These are phyloP conservation scores for Aspergillus sp. DNA, from an alignment of 2,329 filamentous ascomycete genomes.

Conservation along the genomic window DNA sequence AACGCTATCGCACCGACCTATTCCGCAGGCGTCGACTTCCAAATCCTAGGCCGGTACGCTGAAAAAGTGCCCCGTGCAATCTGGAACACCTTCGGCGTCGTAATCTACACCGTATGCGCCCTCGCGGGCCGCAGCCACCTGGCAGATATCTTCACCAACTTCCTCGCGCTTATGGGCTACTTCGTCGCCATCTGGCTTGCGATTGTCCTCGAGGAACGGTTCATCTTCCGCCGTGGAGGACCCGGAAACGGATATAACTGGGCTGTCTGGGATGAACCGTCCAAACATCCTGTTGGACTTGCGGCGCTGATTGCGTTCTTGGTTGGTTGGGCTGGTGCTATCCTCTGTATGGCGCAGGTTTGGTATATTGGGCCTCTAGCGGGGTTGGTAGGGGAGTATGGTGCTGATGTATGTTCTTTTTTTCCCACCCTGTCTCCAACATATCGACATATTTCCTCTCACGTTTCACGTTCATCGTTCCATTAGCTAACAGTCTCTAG, in stretches of 20 bases:
- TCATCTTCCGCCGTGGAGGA: conserved; percentile 56
- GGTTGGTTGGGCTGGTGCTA: conserved; percentile 64
- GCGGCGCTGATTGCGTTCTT: conserved; percentile 63
- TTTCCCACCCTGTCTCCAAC: neutral
- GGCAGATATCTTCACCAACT: conserved; percentile 66
- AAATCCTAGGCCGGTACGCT: conserved; percentile 61
- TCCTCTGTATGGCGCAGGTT: conserved; percentile 68
- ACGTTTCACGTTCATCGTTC: neutral
- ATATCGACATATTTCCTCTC: neutral
- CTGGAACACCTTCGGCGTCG: conserved; percentile 63
- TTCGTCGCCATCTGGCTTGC: conserved; percentile 67
- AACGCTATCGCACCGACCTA: conserved; percentile 68
- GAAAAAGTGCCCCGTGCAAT: conserved; percentile 61
- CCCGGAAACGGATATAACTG: conserved; percentile 54
- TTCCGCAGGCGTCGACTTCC: conserved; percentile 65
- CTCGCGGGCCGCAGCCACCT: conserved; percentile 62
- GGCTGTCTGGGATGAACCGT: conserved; percentile 59
- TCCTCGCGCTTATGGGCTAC: conserved; percentile 69
- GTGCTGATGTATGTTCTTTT: conserved; percentile 52
- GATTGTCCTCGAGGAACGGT: conserved; percentile 59
- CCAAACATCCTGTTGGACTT: conserved; percentile 61
- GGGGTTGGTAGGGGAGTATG: conserved; percentile 55
- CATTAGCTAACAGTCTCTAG: conserved; percentile 16
- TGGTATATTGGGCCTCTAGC: conserved; percentile 69
- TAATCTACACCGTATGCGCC: conserved; percentile 65